These are phyloP conservation scores for Scytalidium sp. DNA, from an alignment of 2,329 filamentous ascomycete species.

Conservation along the genomic window DNA sequence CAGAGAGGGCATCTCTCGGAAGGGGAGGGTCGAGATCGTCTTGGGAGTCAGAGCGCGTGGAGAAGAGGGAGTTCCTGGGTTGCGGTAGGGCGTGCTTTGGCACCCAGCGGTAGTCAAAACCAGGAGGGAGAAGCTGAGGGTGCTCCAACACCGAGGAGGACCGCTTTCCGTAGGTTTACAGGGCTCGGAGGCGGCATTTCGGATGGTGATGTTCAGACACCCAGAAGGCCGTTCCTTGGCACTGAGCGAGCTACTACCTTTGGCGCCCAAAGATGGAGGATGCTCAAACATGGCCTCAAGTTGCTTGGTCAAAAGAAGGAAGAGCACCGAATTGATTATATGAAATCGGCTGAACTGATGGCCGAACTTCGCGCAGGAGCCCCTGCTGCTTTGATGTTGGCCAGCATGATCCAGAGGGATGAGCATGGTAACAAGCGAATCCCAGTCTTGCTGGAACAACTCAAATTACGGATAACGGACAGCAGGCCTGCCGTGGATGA, in stretches of 20 bases:
- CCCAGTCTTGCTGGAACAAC: slow-evolving; percentile 89
- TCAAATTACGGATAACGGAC: slow-evolving; percentile 84
- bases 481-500: slow-evolving; percentile 63
- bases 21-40: slow-evolving; percentile 66
- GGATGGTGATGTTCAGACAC: slow-evolving; percentile 58
- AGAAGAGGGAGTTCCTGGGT: slow-evolving; percentile 49
- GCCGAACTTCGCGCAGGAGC: slow-evolving; percentile 90
- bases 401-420: slow-evolving; percentile 96
- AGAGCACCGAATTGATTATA: slow-evolving; percentile 82
- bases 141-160: slow-evolving; percentile 51
- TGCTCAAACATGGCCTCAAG: slow-evolving; percentile 87
- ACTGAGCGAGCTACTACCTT: slow-evolving; percentile 68
- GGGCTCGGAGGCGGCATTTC: slow-evolving; percentile 60
- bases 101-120: slow-evolving; percentile 44
- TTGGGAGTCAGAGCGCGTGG: slow-evolving; percentile 53
- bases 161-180: slow-evolving; percentile 64
- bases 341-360: slow-evolving; percentile 94
- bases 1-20: slow-evolving; percentile 68
- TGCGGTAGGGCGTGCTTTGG: slow-evolving; percentile 48
- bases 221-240: slow-evolving; percentile 55
- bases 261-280: slow-evolving; percentile 82
- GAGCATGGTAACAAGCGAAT: slow-evolving; percentile 95
- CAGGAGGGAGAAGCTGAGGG: slow-evolving; percentile 47
- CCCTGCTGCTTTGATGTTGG: slow-evolving; percentile 88
- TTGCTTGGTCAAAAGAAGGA: slow-evolving; percentile 77